These are phyloP conservation scores for Linum usitatissimum DNA, from an alignment of 345 rosid species.

Conservation along the genomic window DNA sequence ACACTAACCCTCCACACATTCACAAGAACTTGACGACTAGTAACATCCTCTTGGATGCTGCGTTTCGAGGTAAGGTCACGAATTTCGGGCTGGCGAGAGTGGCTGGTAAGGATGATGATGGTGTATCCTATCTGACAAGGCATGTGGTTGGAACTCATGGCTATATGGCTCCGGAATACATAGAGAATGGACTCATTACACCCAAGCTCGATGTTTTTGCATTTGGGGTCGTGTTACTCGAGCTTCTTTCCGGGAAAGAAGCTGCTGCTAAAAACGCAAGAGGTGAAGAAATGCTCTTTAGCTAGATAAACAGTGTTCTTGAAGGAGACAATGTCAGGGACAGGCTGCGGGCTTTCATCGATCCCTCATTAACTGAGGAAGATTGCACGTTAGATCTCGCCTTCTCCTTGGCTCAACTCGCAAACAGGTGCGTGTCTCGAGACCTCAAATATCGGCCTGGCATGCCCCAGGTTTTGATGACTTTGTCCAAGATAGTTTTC, in stretches of 20 bases:
- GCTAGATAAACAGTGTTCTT: conserved; percentile 38
- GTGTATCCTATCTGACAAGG: conserved; percentile 50
- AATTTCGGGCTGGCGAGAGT: conserved; percentile 74
- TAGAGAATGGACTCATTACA: conserved; percentile 79
- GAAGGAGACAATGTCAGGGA: conserved; percentile 68
- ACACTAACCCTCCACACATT: conserved; percentile 58
- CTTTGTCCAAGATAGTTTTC: conserved; percentile 59
- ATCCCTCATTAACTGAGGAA: conserved; percentile 32
- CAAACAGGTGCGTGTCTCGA: conserved; percentile 43
- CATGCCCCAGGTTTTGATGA: conserved; percentile 37
- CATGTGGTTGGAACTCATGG: conserved; percentile 84
- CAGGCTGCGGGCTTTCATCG: conserved; percentile 47
- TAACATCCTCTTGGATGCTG: conserved; percentile 63
- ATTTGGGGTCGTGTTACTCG: conserved; percentile 70
- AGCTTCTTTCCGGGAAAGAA: conserved; percentile 69
- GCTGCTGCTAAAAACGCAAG: conserved; percentile 46
- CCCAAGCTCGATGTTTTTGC: conserved; percentile 76
- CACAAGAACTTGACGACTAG: conserved; percentile 81
- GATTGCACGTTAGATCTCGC: conserved; percentile 78
- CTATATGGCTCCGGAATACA: conserved; percentile 82
- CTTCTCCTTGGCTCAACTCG: conserved; percentile 65
- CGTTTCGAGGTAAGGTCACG: conserved; percentile 59
- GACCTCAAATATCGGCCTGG: conserved; percentile 59
- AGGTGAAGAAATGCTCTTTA: conserved; percentile 42
- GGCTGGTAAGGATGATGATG: conserved; percentile 15